These are phyloP conservation scores for Suhomyces sp. DNA, from an alignment of 805 yeast genomes.

Conservation along the genomic window DNA sequence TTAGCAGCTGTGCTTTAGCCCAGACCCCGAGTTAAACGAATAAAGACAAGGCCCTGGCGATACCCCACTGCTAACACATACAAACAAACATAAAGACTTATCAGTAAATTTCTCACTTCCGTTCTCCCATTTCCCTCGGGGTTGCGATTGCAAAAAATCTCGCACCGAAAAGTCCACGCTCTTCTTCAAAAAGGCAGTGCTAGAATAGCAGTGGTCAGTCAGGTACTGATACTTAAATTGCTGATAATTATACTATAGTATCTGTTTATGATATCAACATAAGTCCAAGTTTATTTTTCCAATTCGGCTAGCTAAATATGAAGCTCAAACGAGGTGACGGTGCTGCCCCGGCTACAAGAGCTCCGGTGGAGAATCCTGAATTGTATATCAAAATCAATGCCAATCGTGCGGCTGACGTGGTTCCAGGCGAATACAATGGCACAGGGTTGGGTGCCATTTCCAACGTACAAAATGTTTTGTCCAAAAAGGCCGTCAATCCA, in stretches of 20 bases:
- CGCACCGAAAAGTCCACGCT: neutral
- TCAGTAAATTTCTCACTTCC: too few species aligned
- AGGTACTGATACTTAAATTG: neutral
- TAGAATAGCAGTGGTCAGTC: neutral
- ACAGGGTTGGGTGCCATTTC: neutral
- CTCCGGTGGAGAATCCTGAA: slow-evolving; percentile 5
- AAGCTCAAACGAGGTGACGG: neutral
- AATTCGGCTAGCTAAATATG: neutral
- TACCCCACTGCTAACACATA: neutral
- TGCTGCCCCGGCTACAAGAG: neutral
- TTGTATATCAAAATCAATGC: slow-evolving; percentile 33
- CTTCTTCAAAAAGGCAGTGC: neutral
- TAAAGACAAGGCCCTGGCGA: neutral
- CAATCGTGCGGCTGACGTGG: slow-evolving; percentile 38
- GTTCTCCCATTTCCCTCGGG: neutral
- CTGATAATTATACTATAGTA: neutral
- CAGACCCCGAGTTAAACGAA: neutral
- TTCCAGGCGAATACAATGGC: slow-evolving; percentile 11
- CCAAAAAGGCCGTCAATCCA: slow-evolving; percentile 30
- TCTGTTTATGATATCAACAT: neutral
- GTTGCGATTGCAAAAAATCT: neutral
- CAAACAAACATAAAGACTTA: too few species aligned
- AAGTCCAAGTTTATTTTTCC: neutral
- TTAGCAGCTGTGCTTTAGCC: neutral
- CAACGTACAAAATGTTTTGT: neutral